phyloP scores from a whole-genome alignment of 352 stramenopile species.

The Globisporangium cederbergense region DNA sequence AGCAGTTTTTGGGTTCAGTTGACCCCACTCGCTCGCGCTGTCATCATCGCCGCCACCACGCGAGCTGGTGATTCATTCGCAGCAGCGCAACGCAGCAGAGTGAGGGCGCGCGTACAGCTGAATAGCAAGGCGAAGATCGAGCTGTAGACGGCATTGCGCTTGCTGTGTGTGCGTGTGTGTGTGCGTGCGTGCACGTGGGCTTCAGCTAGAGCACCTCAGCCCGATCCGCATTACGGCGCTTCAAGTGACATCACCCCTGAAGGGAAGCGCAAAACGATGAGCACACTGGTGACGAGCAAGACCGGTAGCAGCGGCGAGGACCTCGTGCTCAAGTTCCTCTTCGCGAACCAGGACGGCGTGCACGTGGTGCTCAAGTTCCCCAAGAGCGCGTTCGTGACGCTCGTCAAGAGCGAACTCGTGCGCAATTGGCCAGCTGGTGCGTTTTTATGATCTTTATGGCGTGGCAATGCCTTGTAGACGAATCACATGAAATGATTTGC shows the following conservation, averaged over 20 bases:
- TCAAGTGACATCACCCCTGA: background rate
- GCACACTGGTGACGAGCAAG: constrained; percentile 11
- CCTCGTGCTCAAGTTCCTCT: constrained; percentile 80
- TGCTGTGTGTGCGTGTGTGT: no score
- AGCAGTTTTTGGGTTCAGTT: constrained; percentile 4
- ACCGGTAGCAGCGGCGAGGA: constrained; percentile 42
- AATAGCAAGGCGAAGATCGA: background rate
- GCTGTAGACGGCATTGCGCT: no score
- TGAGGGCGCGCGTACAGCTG: no score
- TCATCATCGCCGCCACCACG: background rate
- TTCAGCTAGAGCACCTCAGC: no score
- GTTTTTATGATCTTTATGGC: background rate
- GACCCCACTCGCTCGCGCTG: background rate
- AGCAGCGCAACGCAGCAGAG: background rate
- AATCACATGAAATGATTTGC: background rate
- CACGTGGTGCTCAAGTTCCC: constrained; percentile 58
- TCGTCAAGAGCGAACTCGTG: constrained; percentile 70
- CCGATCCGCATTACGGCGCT: background rate
- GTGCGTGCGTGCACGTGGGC: no score
- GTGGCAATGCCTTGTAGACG: background rate
- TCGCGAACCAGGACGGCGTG: constrained; percentile 80
- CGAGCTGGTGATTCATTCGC: background rate
- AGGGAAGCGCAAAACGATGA: constrained; percentile 6
- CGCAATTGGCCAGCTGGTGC: constrained; percentile 60
- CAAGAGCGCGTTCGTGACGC: constrained; percentile 38